Evolutionary conservation across 345 rosid species (phyloP).

Genomic region (Murraya paniculata): DNA sequence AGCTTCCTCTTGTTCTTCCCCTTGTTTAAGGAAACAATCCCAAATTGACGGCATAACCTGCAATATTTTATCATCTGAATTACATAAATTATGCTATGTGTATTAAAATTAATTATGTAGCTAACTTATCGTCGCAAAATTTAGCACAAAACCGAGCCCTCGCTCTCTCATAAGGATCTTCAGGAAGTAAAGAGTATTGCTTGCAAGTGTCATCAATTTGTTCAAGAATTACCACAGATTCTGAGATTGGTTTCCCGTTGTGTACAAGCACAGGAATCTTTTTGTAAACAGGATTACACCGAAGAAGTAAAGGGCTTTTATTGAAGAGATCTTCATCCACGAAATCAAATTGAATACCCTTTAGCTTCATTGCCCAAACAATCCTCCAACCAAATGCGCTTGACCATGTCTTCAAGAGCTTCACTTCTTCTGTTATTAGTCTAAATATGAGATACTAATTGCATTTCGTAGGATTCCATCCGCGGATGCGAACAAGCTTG

Average conservation of each 20-base stretch:
- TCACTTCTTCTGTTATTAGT: constrained; percentile 20
- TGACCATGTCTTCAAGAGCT: constrained; percentile 40
- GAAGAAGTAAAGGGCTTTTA: constrained; percentile 29
- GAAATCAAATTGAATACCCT: constrained; percentile 22
- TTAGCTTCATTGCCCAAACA: constrained; percentile 34
- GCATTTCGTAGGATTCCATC: no score
- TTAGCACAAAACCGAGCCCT: constrained; percentile 32
- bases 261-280: constrained; percentile 34
- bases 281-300: constrained; percentile 28
- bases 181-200: constrained; percentile 26
- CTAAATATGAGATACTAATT: no score
- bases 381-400: constrained; percentile 22
- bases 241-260: constrained; percentile 25
- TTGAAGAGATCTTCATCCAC: constrained; percentile 32
- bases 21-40: constrained; percentile 14
- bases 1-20: constrained; percentile 31
- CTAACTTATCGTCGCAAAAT: constrained; percentile 30
- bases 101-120: background rate
- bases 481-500: no score
- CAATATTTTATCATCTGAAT: background rate
- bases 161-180: constrained; percentile 24
- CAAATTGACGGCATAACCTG: constrained; percentile 22
- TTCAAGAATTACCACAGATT: constrained; percentile 35
- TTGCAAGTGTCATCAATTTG: constrained; percentile 36
- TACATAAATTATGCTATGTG: no score